Base-by-base conservation (phyloP, 2,329 filamentous ascomycete genomes). In the Metarhizium brunneum region DNA sequence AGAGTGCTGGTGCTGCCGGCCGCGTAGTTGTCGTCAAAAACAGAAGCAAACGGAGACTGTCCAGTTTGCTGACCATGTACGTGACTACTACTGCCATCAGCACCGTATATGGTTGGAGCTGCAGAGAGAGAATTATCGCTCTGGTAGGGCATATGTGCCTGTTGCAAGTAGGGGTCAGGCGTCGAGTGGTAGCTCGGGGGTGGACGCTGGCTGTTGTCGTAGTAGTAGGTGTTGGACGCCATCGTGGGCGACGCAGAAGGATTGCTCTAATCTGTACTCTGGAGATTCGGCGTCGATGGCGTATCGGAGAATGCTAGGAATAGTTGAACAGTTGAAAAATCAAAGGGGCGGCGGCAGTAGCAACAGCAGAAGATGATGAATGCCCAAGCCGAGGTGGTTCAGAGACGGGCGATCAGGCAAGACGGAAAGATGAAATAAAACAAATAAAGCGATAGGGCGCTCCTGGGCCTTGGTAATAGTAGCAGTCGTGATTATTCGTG, bases 1-100 rank as follows among this genome's bases (percentile, higher is more conserved):
- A 69, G 72, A 68, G 67, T 71, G 66, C 63, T 74, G 60, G 64
- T 73, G 67, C 64, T 71, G 63, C 76, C 76, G 52, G 78, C 73
- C 55, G 83, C 82, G 65, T 88, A 87, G 56, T 84, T 76, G 67
- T 88, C 85, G 69, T 87, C 84, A 67, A 87, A 87, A 55, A 84
- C 81, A 50, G 79, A 81, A 54, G 83, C 81, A 66, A 87, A 86
- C 10, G 85, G 84, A 20, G 82, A 79, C 63, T 63, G 72, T 50
- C 66, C 68, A 30, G 68, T 68, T 56, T 69, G 65, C 38, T 67
- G 66, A 8, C 53, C 45, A 14, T 54, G 51, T 11, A 51, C 4
- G 13, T 56, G 70, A 32, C 67, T 68, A 32, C 67, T 64, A 62
- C 69, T 66, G 2, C 68, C 56, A 67, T 30, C 35, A 18, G 63